Evolutionary conservation across 331 rosid genomes (phyloP), one percentile per base, ranked within the genome.

Genomic region (Dryas integrifolia): DNA sequence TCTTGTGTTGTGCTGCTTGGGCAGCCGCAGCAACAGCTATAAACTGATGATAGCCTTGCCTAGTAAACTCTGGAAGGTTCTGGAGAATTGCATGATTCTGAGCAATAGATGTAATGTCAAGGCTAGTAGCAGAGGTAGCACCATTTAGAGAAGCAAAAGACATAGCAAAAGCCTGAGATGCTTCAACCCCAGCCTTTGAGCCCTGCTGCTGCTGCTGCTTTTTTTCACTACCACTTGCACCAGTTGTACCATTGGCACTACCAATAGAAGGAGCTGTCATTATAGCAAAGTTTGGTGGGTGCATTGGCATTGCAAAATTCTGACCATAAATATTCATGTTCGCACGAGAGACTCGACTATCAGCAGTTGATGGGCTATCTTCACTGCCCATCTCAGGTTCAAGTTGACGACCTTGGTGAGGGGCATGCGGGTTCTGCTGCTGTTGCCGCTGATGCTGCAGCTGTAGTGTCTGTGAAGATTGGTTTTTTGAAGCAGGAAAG

Each of bases 291-390:
- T 87, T 95, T 0, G 90, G 85, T 0, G 90, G 77, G 58, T 82
- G 96, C 77, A 91, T 82, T 8, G 96, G 92, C 91, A 92, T 83
- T 60, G 93, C 74, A 76, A 86, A 89, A 76, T 86, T 92, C 50
- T 76, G 97, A 41, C 93, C 87, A 75, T 95, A 95, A 39, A 90
- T 74, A 65, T 69, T 89, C 93, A 86, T 79, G 52, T 86, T 67
- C 0, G 85, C 79, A 0, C 96, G 90, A 67, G 88, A 58, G 2
- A 80, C 76, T 30, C 97, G 88, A 59, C 93, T 92, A 61, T 95
- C 99, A 39, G 96, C 93, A 59, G 97, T 80, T 0, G 96, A 92
- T 0, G 99, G 99, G 82, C 96, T 92, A 53, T 95, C 97, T 83
- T 89, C 99, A 18, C 87, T 66, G 2, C 93, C 92, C 76, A 82